Base-by-base conservation (phyloP, 441 rosid species). In the Populus trichocarpa region DNA sequence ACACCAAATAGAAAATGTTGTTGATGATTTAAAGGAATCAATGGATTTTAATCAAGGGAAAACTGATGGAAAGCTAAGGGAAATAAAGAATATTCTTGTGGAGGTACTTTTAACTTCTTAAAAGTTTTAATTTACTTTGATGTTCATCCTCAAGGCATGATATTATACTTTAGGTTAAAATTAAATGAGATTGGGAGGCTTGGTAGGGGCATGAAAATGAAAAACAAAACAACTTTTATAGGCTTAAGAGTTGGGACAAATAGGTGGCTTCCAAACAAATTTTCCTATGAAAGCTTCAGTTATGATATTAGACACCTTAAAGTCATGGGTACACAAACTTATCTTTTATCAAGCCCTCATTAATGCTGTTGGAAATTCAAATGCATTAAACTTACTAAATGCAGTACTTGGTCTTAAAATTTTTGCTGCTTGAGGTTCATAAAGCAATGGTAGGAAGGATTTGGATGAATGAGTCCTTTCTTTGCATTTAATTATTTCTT, bases 1-100 rank as follows among this genome's bases (percentile, higher is more conserved):
- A 1, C 83, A 72, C 22, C 82, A 38, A 67, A 22, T 85, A 30
- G 92, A 89, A 78, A 82, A 79, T 78, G 33, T 85, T n/a, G 66
- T 87, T 36, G 88, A 83, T 12, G 85, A 82, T 66, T 73, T 88
- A 74, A 88, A 83, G 86, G 88, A 77, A 30, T 70, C 84, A 6
- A 61, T 86, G 25, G 85, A 80, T 38, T 81, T 76, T 75, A 75
- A 83, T 67, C 87, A 88, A 74, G 89, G 89, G 74, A 83, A 72
- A 61, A 79, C 83, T n/a, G 86, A 83, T 22, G 84, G 86, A 61
- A 88, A 87, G 79, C 85, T 87, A 25, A 70, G 82, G 82, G 88
- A 90, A 74, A 82, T 87, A 3, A 87, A 84, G 79, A 84, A 77
- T 76, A 67, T 83, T 78, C 75, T 90, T 13, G 66, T 71, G 28